phyloP scores from a whole-genome alignment of 2,329 filamentous ascomycete species.

The Aspergillus niger region DNA sequence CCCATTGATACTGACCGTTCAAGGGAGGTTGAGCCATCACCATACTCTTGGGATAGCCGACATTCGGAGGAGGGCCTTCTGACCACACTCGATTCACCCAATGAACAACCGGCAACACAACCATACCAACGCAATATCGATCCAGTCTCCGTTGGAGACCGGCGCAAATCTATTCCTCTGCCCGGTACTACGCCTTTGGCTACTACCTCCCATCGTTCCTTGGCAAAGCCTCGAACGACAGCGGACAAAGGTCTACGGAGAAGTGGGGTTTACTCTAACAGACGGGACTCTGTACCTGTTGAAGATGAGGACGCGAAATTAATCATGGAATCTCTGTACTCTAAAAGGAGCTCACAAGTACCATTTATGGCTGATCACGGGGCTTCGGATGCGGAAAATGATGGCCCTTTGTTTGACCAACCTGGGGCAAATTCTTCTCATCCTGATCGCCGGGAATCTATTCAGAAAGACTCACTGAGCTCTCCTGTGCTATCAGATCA shows the following conservation, averaged over 20 bases:
- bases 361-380: slow-evolving; percentile 22
- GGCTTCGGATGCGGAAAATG: slow-evolving; percentile 26
- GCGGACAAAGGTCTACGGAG: slow-evolving; percentile 33
- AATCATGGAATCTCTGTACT: slow-evolving; percentile 37
- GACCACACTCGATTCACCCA: slow-evolving; percentile 32
- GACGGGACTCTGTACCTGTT: slow-evolving; percentile 28
- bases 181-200: slow-evolving; percentile 27
- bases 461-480: slow-evolving; percentile 18
- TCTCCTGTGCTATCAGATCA: slow-evolving; percentile 17
- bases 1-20: slow-evolving; percentile 51
- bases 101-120: slow-evolving; percentile 14
- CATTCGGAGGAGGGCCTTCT: slow-evolving; percentile 55
- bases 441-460: slow-evolving; percentile 12
- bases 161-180: slow-evolving; percentile 24
- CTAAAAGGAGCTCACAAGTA: slow-evolving; percentile 28
- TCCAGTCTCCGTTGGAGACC: slow-evolving; percentile 19
- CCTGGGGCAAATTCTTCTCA: slow-evolving; percentile 14
- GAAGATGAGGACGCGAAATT: slow-evolving; percentile 46
- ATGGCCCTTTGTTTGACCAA: slow-evolving; percentile 32
- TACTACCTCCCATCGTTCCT: slow-evolving; percentile 35
- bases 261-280: slow-evolving; percentile 33
- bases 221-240: slow-evolving; percentile 28
- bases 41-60: slow-evolving; percentile 56
- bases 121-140: slow-evolving; percentile 18
- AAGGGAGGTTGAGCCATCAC: slow-evolving; percentile 49